Evolutionary conservation across 2,329 filamentous ascomycete genomes (phyloP).

Genomic region (Plenodomus biglobosus): DNA sequence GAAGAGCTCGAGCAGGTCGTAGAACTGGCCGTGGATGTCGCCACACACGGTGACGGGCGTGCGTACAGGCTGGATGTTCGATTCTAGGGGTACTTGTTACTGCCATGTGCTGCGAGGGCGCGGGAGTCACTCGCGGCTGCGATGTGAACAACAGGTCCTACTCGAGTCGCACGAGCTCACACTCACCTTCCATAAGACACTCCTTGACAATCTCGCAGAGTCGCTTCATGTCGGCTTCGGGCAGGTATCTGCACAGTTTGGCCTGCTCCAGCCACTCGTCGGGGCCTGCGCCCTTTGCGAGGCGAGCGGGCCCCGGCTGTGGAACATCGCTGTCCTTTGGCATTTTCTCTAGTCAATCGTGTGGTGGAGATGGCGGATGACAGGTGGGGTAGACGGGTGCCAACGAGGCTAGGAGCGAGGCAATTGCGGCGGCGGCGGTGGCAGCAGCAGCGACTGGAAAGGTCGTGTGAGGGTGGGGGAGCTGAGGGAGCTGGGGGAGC

Average conservation of each 20-base stretch:
- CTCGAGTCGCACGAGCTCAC: not conserved
- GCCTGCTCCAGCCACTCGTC: conserved; percentile 97
- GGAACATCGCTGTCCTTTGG: conserved; percentile 65
- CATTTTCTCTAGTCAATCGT: conserved; percentile 37
- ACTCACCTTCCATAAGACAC: conserved; percentile 91
- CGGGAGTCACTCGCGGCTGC: too few species aligned
- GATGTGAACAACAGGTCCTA: not conserved
- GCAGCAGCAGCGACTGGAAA: conserved; percentile 8
- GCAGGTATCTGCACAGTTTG: conserved; percentile 95
- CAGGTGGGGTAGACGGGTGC: not conserved
- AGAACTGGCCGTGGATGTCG: conserved; percentile 98
- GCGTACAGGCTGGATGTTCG: conserved; percentile 96
- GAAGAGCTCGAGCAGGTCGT: conserved; percentile 95
- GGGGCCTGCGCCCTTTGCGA: conserved; percentile 79
- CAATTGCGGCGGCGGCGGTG: conserved; percentile 15
- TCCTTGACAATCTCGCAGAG: conserved; percentile 99
- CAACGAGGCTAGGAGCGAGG: conserved; percentile 1
- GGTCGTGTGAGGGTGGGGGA: conserved; percentile 37
- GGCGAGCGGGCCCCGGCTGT: conserved; percentile 84
- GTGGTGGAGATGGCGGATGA: not conserved
- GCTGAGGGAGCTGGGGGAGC: conserved; percentile 30
- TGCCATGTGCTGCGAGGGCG: not conserved
- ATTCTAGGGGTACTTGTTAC: conserved; percentile 61
- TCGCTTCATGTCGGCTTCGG: conserved; percentile 96
- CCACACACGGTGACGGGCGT: conserved; percentile 97